Conservation (phyloP, 139 green algal genomes). For the Picochlorum sp. region DNA sequence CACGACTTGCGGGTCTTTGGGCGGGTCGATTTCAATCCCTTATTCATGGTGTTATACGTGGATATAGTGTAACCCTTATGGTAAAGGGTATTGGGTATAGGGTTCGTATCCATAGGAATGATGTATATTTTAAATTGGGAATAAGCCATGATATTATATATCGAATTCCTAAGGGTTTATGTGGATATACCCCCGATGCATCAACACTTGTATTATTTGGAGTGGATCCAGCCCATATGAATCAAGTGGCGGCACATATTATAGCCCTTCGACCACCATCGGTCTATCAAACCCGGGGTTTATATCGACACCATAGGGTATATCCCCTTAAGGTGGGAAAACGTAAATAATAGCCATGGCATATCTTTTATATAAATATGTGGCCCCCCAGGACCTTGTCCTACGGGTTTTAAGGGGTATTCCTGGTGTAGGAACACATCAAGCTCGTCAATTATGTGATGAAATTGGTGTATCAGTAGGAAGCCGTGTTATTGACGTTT, state of each 20-base stretch:
- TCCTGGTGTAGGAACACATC: conserved; percentile 28
- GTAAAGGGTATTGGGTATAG: conserved; percentile 31
- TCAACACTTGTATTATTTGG: conserved; percentile 34
- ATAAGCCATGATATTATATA: conserved; percentile 36
- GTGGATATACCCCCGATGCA: conserved; percentile 33
- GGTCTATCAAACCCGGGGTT: conserved; percentile 36
- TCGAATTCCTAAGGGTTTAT: conserved; percentile 19
- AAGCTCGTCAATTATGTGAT: conserved; percentile 33
- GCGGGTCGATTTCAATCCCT: conserved; percentile 3
- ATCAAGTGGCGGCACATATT: conserved; percentile 36
- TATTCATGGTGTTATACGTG: conserved; percentile 12
- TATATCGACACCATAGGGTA: conserved; percentile 32
- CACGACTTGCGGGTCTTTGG: background rate
- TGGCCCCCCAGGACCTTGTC: conserved; percentile 27
- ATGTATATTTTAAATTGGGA: conserved; percentile 31
- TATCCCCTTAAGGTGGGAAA: conserved; percentile 27
- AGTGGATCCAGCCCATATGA: conserved; percentile 39
- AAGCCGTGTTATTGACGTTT: conserved; percentile 25
- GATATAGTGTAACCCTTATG: conserved; percentile 20
- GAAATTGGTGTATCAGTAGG: conserved; percentile 26
- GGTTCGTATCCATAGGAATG: conserved; percentile 9
- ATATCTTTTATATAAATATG: conserved; percentile 35
- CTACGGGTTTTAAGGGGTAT: conserved; percentile 19
- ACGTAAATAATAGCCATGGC: conserved; percentile 32
- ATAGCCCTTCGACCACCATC: conserved; percentile 20